A percentile compares a stretch with the other conserved stretches of the same genome.
phyloP scores from a whole-genome alignment of 805 yeast species.

The Metahyphopichia silvanorum region DNA sequence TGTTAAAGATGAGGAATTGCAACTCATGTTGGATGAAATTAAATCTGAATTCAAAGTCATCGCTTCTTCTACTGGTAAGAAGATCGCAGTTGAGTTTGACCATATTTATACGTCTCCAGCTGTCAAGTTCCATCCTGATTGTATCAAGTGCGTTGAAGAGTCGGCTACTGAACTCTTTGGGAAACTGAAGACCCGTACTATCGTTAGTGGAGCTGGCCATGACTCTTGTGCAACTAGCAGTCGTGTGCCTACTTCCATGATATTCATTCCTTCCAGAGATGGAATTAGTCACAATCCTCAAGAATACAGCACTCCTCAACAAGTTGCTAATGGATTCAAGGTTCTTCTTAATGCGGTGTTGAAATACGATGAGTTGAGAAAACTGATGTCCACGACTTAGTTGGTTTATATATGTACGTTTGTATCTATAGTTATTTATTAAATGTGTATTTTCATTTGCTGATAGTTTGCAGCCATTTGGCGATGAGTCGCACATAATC shows the following conservation, averaged over 20 bases:
- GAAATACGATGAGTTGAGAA: slow-evolving; percentile 19
- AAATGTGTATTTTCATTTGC: no score
- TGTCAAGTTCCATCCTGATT: slow-evolving; percentile 50
- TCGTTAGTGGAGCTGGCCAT: slow-evolving; percentile 72
- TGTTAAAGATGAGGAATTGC: slow-evolving; percentile 41
- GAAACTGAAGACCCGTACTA: slow-evolving; percentile 37
- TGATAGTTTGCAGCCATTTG: no score
- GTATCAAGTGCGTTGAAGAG: slow-evolving; percentile 49
- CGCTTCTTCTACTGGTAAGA: slow-evolving; percentile 23
- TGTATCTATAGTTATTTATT: not conserved
- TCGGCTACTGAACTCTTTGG: slow-evolving; percentile 52
- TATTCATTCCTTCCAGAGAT: slow-evolving; percentile 65
- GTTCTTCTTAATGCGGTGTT: slow-evolving; percentile 49
- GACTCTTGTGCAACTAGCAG: slow-evolving; percentile 61
- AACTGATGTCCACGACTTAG: no score
- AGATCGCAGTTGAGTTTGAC: slow-evolving; percentile 38
- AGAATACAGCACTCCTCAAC: slow-evolving; percentile 64
- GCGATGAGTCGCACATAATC: no score
- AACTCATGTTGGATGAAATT: slow-evolving; percentile 33
- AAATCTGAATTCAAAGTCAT: slow-evolving; percentile 34
- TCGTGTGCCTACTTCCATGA: slow-evolving; percentile 68
- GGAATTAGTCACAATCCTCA: slow-evolving; percentile 67
- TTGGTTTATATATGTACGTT: not conserved
- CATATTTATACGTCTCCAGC: slow-evolving; percentile 52
- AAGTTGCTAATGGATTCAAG: slow-evolving; percentile 56